Conservation (phyloP, 805 yeast species). For the Cyberlindnera bimundalis region DNA sequence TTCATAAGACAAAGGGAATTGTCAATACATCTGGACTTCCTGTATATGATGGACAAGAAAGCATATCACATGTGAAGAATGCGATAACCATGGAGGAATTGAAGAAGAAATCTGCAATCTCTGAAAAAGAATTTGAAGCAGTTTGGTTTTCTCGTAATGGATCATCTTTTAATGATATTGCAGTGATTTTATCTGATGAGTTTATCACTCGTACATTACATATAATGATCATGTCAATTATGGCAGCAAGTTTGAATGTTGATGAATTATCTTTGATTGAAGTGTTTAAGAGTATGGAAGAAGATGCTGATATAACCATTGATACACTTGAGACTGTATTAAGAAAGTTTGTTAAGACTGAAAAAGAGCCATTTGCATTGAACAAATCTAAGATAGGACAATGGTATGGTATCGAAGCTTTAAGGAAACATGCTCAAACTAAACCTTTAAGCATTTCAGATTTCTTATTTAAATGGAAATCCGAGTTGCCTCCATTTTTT, state of each 20-base stretch:
- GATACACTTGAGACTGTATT: conserved; percentile 49
- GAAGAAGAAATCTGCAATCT: conserved; percentile 47
- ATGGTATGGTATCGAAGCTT: conserved; percentile 63
- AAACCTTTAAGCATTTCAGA: conserved; percentile 40
- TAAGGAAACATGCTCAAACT: conserved; percentile 37
- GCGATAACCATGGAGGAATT: conserved; percentile 30
- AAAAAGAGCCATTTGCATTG: conserved; percentile 33
- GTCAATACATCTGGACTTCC: conserved; percentile 34
- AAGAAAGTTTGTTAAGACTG: conserved; percentile 39
- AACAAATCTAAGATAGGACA: conserved; percentile 42
- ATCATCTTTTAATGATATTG: conserved; percentile 44
- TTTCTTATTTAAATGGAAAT: conserved; percentile 60
- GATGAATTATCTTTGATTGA: conserved; percentile 30
- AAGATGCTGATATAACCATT: conserved; percentile 33
- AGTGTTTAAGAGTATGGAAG: conserved; percentile 29
- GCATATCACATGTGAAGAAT: conserved; percentile 7
- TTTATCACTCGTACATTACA: conserved; percentile 35
- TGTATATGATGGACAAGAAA: conserved; percentile 33
- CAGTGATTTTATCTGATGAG: conserved; percentile 34
- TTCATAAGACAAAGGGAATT: conserved; percentile 30
- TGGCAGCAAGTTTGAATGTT: conserved; percentile 34
- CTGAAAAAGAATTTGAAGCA: conserved; percentile 47
- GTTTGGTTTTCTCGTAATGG: conserved; percentile 58
- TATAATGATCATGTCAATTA: conserved; percentile 35
- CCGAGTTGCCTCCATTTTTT: conserved; percentile 59